Percentiles rank a stretch among this genome's conserved stretches.
phyloP scores from a whole-genome alignment of 768 basidiomycete genomes.

The Podaxis rugospora region DNA sequence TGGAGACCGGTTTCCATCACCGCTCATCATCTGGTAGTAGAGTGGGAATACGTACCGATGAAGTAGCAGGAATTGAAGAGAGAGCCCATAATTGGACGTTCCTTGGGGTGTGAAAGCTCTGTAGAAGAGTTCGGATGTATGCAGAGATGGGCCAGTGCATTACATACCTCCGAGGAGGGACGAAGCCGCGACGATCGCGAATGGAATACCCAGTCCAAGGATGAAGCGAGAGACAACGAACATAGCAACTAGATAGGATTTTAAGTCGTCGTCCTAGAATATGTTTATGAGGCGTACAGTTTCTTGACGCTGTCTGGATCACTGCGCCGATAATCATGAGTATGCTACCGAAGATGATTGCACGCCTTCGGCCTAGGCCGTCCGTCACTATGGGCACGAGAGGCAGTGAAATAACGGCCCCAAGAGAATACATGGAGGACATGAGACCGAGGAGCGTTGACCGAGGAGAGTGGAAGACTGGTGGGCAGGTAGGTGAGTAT shows the following conservation, averaged over 20 bases:
- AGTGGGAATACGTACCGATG: constrained; percentile 31
- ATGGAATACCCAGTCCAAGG: constrained; percentile 55
- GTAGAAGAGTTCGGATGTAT: not conserved
- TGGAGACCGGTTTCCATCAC: not conserved
- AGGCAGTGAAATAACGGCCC: constrained; percentile 50
- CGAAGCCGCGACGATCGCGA: constrained; percentile 62
- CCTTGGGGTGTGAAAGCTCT: constrained; percentile 68
- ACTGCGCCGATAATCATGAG: constrained; percentile 45
- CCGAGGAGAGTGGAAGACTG: constrained; percentile 53
- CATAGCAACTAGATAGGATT: constrained; percentile 42
- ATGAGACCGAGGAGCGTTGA: constrained; percentile 53
- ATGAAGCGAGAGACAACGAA: constrained; percentile 54
- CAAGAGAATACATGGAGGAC: constrained; percentile 57
- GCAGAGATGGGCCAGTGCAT: not conserved
- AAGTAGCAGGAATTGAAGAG: constrained; percentile 64
- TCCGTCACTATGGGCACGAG: constrained; percentile 50
- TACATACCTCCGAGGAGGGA: constrained; percentile 51
- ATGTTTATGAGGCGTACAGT: constrained; percentile 31
- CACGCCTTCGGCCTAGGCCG: constrained; percentile 42
- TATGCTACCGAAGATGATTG: constrained; percentile 48
- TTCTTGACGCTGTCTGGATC: constrained; percentile 41
- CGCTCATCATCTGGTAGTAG: not conserved
- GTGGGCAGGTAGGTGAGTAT: not conserved
- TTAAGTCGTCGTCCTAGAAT: not conserved
- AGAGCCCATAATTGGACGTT: constrained; percentile 61